Evolutionary conservation across 2,329 filamentous ascomycete species (phyloP), one percentile per base, ranked within the genome.

Genomic region (Cercospora sp.): DNA sequence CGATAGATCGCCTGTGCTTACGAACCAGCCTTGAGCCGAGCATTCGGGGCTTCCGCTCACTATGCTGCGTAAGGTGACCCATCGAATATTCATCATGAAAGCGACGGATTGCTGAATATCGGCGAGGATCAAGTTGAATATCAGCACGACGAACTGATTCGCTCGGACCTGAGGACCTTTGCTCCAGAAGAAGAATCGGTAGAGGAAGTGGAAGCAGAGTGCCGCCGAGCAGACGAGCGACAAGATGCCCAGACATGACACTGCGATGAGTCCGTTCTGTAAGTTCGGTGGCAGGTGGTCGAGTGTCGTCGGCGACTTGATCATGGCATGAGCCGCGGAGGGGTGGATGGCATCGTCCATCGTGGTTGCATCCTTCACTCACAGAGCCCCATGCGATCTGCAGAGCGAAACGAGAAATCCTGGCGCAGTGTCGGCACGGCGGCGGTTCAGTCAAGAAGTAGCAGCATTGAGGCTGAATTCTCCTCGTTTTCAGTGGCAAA

Each of bases 71-170:
- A 79, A 74, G 1, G 78, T 75, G 3, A 90, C 79, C 84, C 89
- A 89, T 20, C 83, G 78, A 0, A 84, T 81, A 69, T 89, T 90
- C 60, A 42, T 42, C 36, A 42, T 42, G 36, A 42, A 42, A 3
- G 36, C 36, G 16, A 42, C 36, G 36, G 36, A 90, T 73, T 91
- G 89, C 73, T 90, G 87, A 64, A 90, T 84, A 72, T 91, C 89
- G 69, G 89, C 88, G 26, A 90, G 79, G 5, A 91, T 80, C 0
- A 91, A 83, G 75, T 91, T 91, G 78, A 89, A 87, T 66, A 91
- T 88, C 3, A 91, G 81, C 1, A 91, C 80, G 23, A 91, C 82
- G 74, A 91, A 90, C 76, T 91, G 89, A 70, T 90, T 90, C 0
- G 84, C 65, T 71, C 75, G 45, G 70, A 75, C 60, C 71, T 73